Base-by-base conservation (phyloP, 75 land plant genomes). In the Pinus albicaulis region DNA sequence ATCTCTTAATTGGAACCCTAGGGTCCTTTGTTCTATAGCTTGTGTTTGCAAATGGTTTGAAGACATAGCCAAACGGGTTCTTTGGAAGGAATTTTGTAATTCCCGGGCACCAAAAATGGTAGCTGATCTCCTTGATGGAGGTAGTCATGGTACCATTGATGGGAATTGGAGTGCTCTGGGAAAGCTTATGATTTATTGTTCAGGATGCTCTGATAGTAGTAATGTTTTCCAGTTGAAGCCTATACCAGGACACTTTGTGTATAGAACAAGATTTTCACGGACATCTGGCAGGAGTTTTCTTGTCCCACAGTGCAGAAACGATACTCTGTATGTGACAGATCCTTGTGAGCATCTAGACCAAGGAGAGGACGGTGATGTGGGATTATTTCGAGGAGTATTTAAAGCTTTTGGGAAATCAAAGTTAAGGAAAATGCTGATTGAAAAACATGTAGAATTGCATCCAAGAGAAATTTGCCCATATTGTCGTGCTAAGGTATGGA, bases 41-140 rank as follows among this genome's bases (percentile, higher is more conserved):
- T 78, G 87, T 63, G 90, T 88, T 25, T 90, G 98, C 89, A 96
- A 94, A 79, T 81, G 88, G 92, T 87, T 90, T 56, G 88, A 87
- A 73, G 98, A 89, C 38, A 66, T 83, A 58, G 87, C 90, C 11
- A 96, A 94, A 57, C 69, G 87, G 57, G 85, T 90, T 22, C 76
- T 96, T 7, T 96, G 99, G 99, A 94, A 90, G 73, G 92, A 92
- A 78, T 96, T 96, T 61, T 96, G 98, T 70, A 76, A 82, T 11
- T 82, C 92, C 1, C 80, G 99, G 26, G 99, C 95, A 22, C 99
- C 99, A 24, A 92, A 92, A 64, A 96, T 96, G 99, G 93, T 91
- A 83, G 63, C 81, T n/a, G 93, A 94, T 74, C 82, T 96, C 62
- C 89, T 90, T 28, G 88, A 86, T 36, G 77, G 85, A 59, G 93